Conservation (phyloP, 306 rosid species). For the barrel medic (Medicago truncatula) region DNA sequence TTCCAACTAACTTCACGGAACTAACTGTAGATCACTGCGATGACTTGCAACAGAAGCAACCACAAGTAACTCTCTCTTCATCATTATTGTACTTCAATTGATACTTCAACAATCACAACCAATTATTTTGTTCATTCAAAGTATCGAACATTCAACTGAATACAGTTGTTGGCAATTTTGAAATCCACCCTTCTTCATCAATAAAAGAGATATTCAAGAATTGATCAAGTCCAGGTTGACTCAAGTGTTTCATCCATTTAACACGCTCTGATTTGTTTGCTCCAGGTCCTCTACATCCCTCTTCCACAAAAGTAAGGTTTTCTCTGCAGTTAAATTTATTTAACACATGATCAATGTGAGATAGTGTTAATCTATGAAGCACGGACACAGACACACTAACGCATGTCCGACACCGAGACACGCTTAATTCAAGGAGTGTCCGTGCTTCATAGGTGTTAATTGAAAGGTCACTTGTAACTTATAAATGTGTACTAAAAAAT, state of each 20-base stretch:
- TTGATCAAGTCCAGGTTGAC: neutral
- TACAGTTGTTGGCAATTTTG: slow-evolving; percentile 13
- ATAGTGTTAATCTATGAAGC: neutral
- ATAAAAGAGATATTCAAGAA: slow-evolving; percentile 37
- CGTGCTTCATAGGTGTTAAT: no score
- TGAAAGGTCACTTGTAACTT: neutral
- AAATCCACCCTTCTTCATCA: slow-evolving; percentile 56
- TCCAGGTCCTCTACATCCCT: slow-evolving; percentile 49
- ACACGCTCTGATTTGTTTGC: slow-evolving; percentile 45
- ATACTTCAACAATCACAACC: neutral
- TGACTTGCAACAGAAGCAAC: neutral
- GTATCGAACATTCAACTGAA: neutral
- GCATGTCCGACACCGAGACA: no score
- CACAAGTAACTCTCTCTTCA: neutral
- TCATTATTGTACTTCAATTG: neutral
- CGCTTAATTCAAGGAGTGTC: no score
- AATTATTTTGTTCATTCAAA: neutral
- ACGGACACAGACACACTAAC: no score
- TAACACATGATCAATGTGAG: neutral
- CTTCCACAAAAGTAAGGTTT: slow-evolving; percentile 45
- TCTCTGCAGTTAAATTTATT: slow-evolving; percentile 9
- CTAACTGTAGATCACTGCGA: neutral
- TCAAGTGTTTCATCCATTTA: slow-evolving; percentile 50
- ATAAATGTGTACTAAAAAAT: neutral
- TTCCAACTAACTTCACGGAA: neutral